These are phyloP conservation scores for Anthracocystis panici-leucophaei DNA, from an alignment of 1,284 basidiomycete species.

Conservation along the genomic window DNA sequence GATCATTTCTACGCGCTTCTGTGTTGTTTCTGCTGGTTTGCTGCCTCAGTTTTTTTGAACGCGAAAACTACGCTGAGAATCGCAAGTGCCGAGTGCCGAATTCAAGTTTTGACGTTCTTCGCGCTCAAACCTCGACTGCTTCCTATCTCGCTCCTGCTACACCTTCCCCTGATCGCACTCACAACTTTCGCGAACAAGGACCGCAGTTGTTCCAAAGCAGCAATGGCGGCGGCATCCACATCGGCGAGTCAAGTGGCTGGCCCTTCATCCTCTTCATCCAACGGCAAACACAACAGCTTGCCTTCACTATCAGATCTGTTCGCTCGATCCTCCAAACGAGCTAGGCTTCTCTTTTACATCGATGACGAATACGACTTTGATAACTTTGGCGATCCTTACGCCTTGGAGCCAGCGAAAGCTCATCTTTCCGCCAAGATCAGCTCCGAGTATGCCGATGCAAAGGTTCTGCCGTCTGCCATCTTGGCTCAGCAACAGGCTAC, in stretches of 20 bases:
- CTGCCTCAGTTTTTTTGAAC: slow-evolving; percentile 2
- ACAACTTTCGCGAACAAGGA: not conserved
- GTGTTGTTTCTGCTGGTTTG: too few species aligned
- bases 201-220: not conserved
- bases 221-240: slow-evolving; percentile 20
- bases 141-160: not conserved
- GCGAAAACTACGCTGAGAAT: not conserved
- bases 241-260: slow-evolving; percentile 22
- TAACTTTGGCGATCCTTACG: slow-evolving; percentile 40
- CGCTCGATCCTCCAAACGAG: slow-evolving; percentile 45
- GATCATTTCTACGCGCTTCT: slow-evolving; percentile 4
- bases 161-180: not conserved
- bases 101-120: slow-evolving; percentile 22
- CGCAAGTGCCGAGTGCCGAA: slow-evolving; percentile 26
- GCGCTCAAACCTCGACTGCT: not conserved
- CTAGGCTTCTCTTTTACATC: slow-evolving; percentile 42
- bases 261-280: slow-evolving; percentile 18
- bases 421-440: slow-evolving; percentile 77
- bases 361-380: slow-evolving; percentile 43
- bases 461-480: slow-evolving; percentile 84
- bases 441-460: slow-evolving; percentile 88
- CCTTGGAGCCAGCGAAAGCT: slow-evolving; percentile 63
- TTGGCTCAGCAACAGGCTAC: slow-evolving; percentile 84
- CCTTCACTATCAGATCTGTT: slow-evolving; percentile 50
- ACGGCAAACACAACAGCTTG: slow-evolving; percentile 15